Conservation (phyloP, 495 filamentous ascomycete species). For the Aspergillus affinis region DNA sequence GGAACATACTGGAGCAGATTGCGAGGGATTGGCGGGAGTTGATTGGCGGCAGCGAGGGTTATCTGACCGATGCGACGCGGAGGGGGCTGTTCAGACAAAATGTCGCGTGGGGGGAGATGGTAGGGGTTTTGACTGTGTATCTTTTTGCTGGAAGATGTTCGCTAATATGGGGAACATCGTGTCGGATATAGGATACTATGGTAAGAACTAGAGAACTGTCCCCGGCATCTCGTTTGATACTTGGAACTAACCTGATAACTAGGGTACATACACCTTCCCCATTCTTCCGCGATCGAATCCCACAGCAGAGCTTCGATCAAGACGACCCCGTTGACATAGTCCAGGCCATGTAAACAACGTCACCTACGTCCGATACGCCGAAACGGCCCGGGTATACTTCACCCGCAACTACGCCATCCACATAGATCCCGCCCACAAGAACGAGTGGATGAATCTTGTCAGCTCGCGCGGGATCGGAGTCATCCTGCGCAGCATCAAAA, state of each 20-base stretch:
- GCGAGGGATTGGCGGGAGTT: slow-evolving; percentile 76
- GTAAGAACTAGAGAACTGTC: slow-evolving; percentile 32
- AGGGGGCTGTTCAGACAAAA: slow-evolving; percentile 67
- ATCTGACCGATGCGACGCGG: slow-evolving; percentile 63
- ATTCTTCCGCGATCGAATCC: not conserved
- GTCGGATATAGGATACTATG: slow-evolving; percentile 52
- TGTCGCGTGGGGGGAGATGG: slow-evolving; percentile 93
- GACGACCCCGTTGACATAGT: not conserved
- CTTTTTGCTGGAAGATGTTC: slow-evolving; percentile 3
- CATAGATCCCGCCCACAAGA: slow-evolving; percentile 63
- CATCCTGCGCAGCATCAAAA: slow-evolving; percentile 77
- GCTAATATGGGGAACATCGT: slow-evolving; percentile 13
- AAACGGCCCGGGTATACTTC: slow-evolving; percentile 83
- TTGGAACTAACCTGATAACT: slow-evolving; percentile 13
- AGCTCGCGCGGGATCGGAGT: slow-evolving; percentile 66
- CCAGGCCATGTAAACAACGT: slow-evolving; percentile 88
- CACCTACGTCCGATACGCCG: slow-evolving; percentile 79
- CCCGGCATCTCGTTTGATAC: not conserved
- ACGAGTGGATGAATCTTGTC: slow-evolving; percentile 71
- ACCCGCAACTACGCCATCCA: slow-evolving; percentile 69
- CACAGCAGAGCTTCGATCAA: not conserved
- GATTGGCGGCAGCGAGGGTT: slow-evolving; percentile 78
- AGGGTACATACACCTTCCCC: slow-evolving; percentile 18
- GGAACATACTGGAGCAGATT: slow-evolving; percentile 58
- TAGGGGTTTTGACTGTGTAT: slow-evolving; percentile 30